A percentile compares a stretch with the other conserved stretches of the same genome.
These are phyloP conservation scores for Lachnellula subtilissima DNA, from an alignment of 2,329 filamentous ascomycete genomes.

Conservation along the genomic window DNA sequence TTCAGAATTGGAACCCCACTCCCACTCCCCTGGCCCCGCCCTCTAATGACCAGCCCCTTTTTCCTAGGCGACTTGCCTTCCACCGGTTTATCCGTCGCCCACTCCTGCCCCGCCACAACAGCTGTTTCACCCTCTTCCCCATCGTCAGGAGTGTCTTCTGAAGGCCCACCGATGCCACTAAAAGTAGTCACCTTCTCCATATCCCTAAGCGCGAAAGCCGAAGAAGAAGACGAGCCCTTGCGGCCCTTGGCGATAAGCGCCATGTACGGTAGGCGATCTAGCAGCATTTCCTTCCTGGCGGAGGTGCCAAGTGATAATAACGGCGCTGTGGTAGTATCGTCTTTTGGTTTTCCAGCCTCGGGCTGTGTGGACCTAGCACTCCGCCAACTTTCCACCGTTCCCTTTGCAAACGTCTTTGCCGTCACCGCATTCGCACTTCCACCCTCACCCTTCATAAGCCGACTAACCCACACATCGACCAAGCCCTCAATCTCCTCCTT, in stretches of 20 bases:
- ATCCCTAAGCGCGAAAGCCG: slow-evolving; percentile 34
- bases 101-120: slow-evolving; percentile 39
- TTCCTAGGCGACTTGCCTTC: slow-evolving; percentile 50
- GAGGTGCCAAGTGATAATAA: slow-evolving; percentile 56
- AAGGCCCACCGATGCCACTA: slow-evolving; percentile 33
- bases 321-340: slow-evolving; percentile 30
- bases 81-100: slow-evolving; percentile 57
- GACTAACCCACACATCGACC: slow-evolving; percentile 64
- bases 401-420: slow-evolving; percentile 45
- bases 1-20: slow-evolving; percentile 18
- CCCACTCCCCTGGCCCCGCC: slow-evolving; percentile 16
- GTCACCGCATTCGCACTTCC: slow-evolving; percentile 38
- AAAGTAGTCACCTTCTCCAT: slow-evolving; percentile 35
- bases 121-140: slow-evolving; percentile 40
- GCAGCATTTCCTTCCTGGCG: slow-evolving; percentile 67
- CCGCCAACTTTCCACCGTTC: slow-evolving; percentile 33
- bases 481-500: slow-evolving; percentile 76
- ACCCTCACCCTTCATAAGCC: slow-evolving; percentile 52
- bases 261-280: slow-evolving; percentile 86
- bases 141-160: slow-evolving; percentile 42
- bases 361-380: slow-evolving; percentile 8
- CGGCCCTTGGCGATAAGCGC: slow-evolving; percentile 50
- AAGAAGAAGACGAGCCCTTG: slow-evolving; percentile 19
- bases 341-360: slow-evolving; percentile 17
- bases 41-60: slow-evolving; percentile 32